Evolutionary conservation across 345 rosid genomes (phyloP).

Genomic region (Cardamine chenopodiifolia): DNA sequence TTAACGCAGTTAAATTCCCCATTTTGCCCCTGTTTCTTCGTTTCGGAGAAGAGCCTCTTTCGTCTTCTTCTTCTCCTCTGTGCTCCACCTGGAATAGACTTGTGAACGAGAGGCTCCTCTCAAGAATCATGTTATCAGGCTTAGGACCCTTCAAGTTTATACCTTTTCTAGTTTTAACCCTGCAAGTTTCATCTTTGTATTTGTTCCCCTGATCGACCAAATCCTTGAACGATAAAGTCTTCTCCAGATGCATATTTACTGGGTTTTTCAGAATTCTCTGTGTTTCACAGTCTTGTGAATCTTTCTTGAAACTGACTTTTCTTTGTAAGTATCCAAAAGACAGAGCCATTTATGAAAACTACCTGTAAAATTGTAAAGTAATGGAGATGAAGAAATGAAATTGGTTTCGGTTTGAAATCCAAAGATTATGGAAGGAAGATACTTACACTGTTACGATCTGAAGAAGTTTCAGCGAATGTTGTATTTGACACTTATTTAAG

Average conservation of each 20-base stretch:
- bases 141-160: slow-evolving; percentile 45
- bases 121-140: slow-evolving; percentile 43
- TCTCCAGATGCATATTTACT: slow-evolving; percentile 20
- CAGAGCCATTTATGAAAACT: slow-evolving; percentile 30
- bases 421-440: slow-evolving; percentile 33
- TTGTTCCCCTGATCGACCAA: slow-evolving; percentile 32
- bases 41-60: slow-evolving; percentile 36
- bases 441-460: slow-evolving; percentile 31
- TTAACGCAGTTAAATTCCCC: slow-evolving; percentile 45
- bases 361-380: slow-evolving; percentile 1
- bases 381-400: not conserved
- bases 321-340: slow-evolving; percentile 39
- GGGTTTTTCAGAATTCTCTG: slow-evolving; percentile 25
- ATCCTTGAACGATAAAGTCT: slow-evolving; percentile 41
- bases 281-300: slow-evolving; percentile 36
- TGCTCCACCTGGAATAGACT: slow-evolving; percentile 35
- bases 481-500: not conserved
- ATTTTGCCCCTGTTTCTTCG: slow-evolving; percentile 41
- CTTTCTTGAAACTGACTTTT: slow-evolving; percentile 36
- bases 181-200: not conserved
- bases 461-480: slow-evolving; percentile 31
- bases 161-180: slow-evolving; percentile 38
- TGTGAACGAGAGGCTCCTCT: slow-evolving; percentile 43
- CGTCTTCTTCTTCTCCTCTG: slow-evolving; percentile 16
- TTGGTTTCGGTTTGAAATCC: not conserved